These are phyloP conservation scores for Aspergillus unguis DNA, from an alignment of 2,329 filamentous ascomycete genomes.

Conservation along the genomic window DNA sequence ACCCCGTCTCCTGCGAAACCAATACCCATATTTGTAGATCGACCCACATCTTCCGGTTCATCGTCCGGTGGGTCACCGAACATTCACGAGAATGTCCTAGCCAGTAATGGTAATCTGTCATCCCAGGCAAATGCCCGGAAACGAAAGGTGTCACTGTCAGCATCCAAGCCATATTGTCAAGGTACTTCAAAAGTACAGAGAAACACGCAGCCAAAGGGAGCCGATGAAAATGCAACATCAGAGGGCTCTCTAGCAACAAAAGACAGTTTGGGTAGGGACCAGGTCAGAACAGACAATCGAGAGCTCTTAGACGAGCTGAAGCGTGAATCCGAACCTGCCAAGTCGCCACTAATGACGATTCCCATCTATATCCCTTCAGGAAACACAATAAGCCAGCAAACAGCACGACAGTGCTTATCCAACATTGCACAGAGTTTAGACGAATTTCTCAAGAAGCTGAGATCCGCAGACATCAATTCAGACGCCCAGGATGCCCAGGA, in stretches of 20 bases:
- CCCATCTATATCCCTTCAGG: constrained; percentile 24
- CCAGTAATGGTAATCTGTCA: constrained; percentile 24
- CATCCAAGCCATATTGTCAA: background rate
- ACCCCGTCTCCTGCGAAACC: constrained; percentile 9
- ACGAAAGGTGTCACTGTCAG: constrained; percentile 1
- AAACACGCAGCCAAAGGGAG: background rate
- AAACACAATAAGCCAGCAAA: background rate
- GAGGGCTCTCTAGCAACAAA: background rate
- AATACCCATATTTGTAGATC: constrained; percentile 24
- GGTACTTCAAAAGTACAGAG: background rate
- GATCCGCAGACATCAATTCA: background rate
- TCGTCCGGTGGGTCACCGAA: background rate
- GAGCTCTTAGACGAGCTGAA: background rate
- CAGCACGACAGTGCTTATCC: background rate
- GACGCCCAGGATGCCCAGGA: no score
- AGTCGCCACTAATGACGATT: constrained; percentile 26
- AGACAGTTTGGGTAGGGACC: background rate
- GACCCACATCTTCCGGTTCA: background rate
- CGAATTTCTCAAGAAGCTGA: constrained; percentile 3
- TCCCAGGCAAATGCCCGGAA: constrained; percentile 14
- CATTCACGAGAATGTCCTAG: constrained; percentile 11
- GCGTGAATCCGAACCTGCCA: background rate
- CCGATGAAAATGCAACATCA: background rate
- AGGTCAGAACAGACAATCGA: background rate
- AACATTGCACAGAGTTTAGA: constrained; percentile 1